Percentiles rank a stretch among this genome's conserved stretches.
phyloP scores from a whole-genome alignment of 441 rosid species.

The Eutrema salsugineum region DNA sequence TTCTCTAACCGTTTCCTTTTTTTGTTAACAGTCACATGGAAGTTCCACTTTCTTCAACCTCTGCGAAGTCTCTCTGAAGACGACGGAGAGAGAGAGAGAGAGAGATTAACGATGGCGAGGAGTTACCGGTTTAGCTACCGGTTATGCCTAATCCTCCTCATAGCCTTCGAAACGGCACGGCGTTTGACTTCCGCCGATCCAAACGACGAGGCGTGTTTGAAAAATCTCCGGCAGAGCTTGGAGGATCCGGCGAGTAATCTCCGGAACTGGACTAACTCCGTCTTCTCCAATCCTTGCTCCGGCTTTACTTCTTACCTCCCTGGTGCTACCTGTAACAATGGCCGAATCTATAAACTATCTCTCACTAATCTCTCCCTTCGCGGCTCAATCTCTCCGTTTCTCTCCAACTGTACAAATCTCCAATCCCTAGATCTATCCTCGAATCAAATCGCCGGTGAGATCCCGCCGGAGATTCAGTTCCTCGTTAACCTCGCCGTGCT shows the following conservation, averaged over 20 bases:
- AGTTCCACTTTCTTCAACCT: constrained; percentile 2
- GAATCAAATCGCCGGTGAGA: constrained; percentile 65
- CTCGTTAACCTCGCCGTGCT: constrained; percentile 89
- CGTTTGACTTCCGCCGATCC: constrained; percentile 61
- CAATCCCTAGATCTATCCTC: constrained; percentile 91
- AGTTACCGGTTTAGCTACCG: constrained; percentile 30
- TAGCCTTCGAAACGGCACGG: constrained; percentile 23
- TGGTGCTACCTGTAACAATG: constrained; percentile 91
- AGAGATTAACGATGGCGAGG: constrained; percentile 21
- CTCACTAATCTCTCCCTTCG: constrained; percentile 74
- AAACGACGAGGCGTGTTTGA: constrained; percentile 77
- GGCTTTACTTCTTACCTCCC: constrained; percentile 80
- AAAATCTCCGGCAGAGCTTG: constrained; percentile 52
- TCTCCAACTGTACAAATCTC: constrained; percentile 89
- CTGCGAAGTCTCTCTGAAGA: constrained; percentile 1
- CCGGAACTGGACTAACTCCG: constrained; percentile 69
- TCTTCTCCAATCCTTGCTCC: constrained; percentile 63
- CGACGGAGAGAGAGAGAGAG: background rate
- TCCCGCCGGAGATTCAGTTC: constrained; percentile 77
- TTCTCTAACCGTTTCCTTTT: constrained; percentile 12
- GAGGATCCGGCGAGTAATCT: constrained; percentile 65
- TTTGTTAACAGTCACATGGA: constrained; percentile 15
- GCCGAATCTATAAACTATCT: constrained; percentile 88
- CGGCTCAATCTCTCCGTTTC: constrained; percentile 75
- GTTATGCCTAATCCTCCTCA: constrained; percentile 35